Evolutionary conservation across 2,329 filamentous ascomycete species (phyloP).

Genomic region (Exophiala dermatitidis): DNA sequence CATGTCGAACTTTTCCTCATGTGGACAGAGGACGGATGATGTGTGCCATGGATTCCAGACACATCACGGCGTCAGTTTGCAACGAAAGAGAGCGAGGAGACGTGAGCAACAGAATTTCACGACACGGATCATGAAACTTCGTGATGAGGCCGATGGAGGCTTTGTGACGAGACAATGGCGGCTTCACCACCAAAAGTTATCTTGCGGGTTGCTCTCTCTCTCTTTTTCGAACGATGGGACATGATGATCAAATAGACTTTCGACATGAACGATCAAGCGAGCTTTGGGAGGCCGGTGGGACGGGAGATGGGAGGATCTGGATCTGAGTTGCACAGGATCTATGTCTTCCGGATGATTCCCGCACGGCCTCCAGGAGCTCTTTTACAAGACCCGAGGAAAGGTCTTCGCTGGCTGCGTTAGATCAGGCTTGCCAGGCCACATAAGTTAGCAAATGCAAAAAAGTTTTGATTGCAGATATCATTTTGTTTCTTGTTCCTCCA

Average conservation of each 20-base stretch:
- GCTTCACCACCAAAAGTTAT: slow-evolving; percentile 25
- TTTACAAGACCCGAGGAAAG: slow-evolving; percentile 23
- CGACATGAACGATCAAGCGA: slow-evolving; percentile 25
- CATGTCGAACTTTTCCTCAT: slow-evolving; percentile 36
- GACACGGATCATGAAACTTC: slow-evolving; percentile 18
- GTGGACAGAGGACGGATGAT: slow-evolving; percentile 26
- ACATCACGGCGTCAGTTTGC: slow-evolving; percentile 22
- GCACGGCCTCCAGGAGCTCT: slow-evolving; percentile 14
- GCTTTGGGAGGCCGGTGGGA: slow-evolving; percentile 18
- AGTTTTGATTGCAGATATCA: neutral
- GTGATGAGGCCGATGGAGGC: slow-evolving; percentile 3
- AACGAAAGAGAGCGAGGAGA: slow-evolving; percentile 23
- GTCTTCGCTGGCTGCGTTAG: slow-evolving; percentile 25
- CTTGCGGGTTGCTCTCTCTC: slow-evolving; percentile 21
- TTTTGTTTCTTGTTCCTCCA: neutral
- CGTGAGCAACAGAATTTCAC: slow-evolving; percentile 8
- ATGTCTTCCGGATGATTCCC: slow-evolving; percentile 17
- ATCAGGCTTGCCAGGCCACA: slow-evolving; percentile 24
- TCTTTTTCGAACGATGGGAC: slow-evolving; percentile 25
- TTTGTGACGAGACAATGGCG: slow-evolving; percentile 8
- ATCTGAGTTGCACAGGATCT: slow-evolving; percentile 17
- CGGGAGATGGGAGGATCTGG: neutral
- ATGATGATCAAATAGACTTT: slow-evolving; percentile 27
- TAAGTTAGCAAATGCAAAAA: slow-evolving; percentile 9
- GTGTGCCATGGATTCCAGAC: slow-evolving; percentile 21